Evolutionary conservation across 2,329 filamentous ascomycete species (phyloP).

Genomic region (Sarocladium kiliense): DNA sequence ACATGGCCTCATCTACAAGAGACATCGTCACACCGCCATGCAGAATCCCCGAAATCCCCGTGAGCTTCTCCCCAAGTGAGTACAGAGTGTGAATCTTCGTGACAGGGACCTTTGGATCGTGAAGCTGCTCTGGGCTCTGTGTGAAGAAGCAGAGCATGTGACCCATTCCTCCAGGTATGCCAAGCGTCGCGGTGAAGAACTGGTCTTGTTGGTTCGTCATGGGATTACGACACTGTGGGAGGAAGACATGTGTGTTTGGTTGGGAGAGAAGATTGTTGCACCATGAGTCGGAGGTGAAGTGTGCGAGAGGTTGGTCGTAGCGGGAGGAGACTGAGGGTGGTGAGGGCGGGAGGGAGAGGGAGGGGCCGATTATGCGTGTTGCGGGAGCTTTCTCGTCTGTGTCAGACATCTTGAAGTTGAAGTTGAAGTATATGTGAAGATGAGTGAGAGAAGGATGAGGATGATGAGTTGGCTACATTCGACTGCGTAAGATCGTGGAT

Average conservation of each 20-base stretch:
- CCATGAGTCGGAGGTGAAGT: constrained; percentile 32
- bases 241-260: constrained; percentile 23
- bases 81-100: constrained; percentile 24
- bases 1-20: constrained; percentile 32
- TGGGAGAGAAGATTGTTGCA: constrained; percentile 24
- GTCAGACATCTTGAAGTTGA: not conserved
- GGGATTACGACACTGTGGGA: constrained; percentile 28
- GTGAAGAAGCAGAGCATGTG: constrained; percentile 30
- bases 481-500: too few relatives aligned
- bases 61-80: constrained; percentile 26
- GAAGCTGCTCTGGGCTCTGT: not conserved
- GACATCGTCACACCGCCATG: constrained; percentile 32
- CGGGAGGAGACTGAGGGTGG: not conserved
- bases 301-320: constrained; percentile 13
- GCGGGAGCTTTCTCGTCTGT: not conserved
- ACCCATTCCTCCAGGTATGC: constrained; percentile 19
- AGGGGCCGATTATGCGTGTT: not conserved
- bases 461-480: too few relatives aligned
- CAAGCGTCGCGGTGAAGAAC: constrained; percentile 27
- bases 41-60: constrained; percentile 25
- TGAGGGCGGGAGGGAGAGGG: not conserved
- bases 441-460: too few relatives aligned
- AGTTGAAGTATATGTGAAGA: too few relatives aligned
- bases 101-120: constrained; percentile 17
- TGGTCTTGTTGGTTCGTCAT: constrained; percentile 23